These are phyloP conservation scores for Berberis thunbergii DNA, from an alignment of 164 flowering plant species.

Conservation along the genomic window DNA sequence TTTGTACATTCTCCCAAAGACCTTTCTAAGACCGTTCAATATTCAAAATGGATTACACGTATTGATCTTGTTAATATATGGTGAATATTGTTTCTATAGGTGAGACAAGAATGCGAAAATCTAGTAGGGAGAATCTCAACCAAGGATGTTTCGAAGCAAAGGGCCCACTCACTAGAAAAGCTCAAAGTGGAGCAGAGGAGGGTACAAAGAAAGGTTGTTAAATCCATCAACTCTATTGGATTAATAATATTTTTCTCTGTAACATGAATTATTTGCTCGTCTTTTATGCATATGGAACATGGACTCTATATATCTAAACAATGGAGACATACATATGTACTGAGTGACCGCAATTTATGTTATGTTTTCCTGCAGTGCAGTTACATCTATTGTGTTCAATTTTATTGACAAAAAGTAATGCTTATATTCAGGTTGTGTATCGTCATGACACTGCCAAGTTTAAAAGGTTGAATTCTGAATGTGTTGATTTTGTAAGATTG, in stretches of 20 bases:
- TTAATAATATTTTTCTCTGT: no score
- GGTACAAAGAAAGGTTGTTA: conserved; percentile 45
- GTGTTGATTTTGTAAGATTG: conserved; percentile 37
- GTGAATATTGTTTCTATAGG: conserved; percentile 30
- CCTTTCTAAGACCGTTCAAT: no score
- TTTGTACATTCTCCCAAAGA: no score
- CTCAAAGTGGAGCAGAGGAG: conserved; percentile 38
- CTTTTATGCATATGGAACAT: no score
- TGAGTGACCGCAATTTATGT: no score
- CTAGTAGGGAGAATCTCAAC: conserved; percentile 45
- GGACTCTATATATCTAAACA: no score
- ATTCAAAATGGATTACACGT: no score
- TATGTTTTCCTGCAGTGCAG: not conserved
- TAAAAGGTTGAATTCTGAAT: conserved; percentile 42
- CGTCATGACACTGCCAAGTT: conserved; percentile 59
- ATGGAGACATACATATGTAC: no score
- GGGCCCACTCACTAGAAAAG: conserved; percentile 17
- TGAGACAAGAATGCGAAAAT: conserved; percentile 53
- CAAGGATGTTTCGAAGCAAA: conserved; percentile 26
- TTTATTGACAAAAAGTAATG: not conserved
- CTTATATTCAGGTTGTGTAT: conserved; percentile 44
- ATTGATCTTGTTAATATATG: no score
- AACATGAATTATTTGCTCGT: no score
- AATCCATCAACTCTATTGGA: not conserved
- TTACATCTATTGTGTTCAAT: not conserved